phyloP scores from a whole-genome alignment of 257 asterid species.

The Mentha longifolia region DNA sequence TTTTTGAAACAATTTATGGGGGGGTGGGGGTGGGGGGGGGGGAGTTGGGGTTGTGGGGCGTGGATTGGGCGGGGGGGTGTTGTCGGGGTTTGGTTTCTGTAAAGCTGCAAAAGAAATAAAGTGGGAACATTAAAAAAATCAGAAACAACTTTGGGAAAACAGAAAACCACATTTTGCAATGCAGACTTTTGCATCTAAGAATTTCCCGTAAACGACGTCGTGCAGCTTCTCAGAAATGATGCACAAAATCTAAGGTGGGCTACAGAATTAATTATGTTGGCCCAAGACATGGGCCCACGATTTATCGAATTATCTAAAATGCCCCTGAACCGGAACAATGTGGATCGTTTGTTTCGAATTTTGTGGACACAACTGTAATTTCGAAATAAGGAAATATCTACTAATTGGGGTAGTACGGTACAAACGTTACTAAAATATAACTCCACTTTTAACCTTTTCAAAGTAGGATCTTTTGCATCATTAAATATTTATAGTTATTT shows the following conservation, averaged over 20 bases:
- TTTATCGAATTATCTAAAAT: not conserved
- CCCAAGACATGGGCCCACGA: not conserved
- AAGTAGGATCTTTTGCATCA: slow-evolving; percentile 15
- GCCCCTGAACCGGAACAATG: not conserved
- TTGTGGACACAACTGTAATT: slow-evolving; percentile 21
- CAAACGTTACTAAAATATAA: not conserved
- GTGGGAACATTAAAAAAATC: too few relatives aligned
- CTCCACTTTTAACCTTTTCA: not conserved
- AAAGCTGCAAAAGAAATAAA: too few relatives aligned
- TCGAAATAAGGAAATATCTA: slow-evolving; percentile 1
- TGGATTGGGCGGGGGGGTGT: too few relatives aligned
- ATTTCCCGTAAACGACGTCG: slow-evolving; percentile 31
- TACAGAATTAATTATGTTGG: slow-evolving; percentile 1
- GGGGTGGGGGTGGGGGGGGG: too few relatives aligned
- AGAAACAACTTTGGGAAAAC: too few relatives aligned
- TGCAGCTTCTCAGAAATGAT: not conserved
- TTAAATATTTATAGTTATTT: not conserved
- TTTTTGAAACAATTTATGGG: too few relatives aligned
- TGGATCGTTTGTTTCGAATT: not conserved
- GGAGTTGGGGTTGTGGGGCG: too few relatives aligned
- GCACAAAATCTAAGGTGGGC: not conserved
- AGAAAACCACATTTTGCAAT: too few relatives aligned
- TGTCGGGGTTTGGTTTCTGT: too few relatives aligned
- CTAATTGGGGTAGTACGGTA: slow-evolving; percentile 8
- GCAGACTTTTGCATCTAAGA: too few relatives aligned